Base-by-base conservation (phyloP, 1,139 yeast species). In the Hanseniaspora sp. region DNA sequence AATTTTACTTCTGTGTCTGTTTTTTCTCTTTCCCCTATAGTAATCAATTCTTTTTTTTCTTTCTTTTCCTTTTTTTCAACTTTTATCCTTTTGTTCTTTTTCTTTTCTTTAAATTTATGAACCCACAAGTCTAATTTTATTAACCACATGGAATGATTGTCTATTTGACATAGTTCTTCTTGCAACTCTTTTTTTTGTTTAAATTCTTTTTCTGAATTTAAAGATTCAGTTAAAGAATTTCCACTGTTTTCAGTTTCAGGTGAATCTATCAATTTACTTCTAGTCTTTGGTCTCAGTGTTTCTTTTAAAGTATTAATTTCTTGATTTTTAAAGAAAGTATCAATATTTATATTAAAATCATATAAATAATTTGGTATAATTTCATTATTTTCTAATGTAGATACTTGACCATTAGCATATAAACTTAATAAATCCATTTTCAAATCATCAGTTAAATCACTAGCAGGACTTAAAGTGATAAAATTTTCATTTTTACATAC, bases 51-150 rank as follows among this genome's bases (percentile, higher is more conserved):
- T 23, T 4, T 23, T 23, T 23, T 4, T 23, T 23, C 23, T 3
- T 11, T 8, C 23, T 17, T 39, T 17, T 23, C 39, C 23, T 8
- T 46, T 8, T 15, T 33, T 33, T 33, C 5, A 13, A 33, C 3
- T 33, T 33, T 13, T 5, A 13, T 11, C 5, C 13, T 33, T 13
- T 33, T 3, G 35, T n/a, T 39, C 8, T 7, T 11, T 35, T 42
- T 48, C n/a, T n/a, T 39, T 17, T 7, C 11, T 35, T 42, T 48
- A n/a, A 48, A 15, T 30, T 41, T 48, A 17, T 48, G 9, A 28
- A 48, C 31, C 53, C 53, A 48, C 29, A 48, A 34, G 41, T 42
- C 41, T 28, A 48, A 18, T 42, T 48, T 48, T 13, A 42, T 41
- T 23, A 34, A 31, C 46, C 46, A 48, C 34, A 42, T 15, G 12